phyloP scores from a whole-genome alignment of 2,329 filamentous ascomycete species.

The Aspergillus transmontanensis region DNA sequence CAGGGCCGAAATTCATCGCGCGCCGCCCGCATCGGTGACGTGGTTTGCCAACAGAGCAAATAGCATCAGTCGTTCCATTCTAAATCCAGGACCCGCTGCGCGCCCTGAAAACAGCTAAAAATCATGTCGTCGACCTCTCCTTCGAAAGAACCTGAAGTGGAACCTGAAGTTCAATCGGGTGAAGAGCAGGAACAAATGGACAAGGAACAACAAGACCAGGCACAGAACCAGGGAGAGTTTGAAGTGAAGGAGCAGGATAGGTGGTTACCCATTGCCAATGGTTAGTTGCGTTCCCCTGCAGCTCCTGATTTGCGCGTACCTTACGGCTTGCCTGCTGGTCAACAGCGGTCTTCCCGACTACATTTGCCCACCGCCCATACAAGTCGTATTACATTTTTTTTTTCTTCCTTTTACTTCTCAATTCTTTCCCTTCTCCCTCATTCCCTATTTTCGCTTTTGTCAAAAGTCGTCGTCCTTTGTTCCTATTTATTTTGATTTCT shows the following conservation, averaged over 20 bases:
- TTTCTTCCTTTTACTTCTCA: slow-evolving; percentile 15
- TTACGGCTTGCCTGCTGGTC: slow-evolving; percentile 36
- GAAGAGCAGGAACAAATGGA: slow-evolving; percentile 92
- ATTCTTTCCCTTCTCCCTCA: neutral
- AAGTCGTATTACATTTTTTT: slow-evolving; percentile 4
- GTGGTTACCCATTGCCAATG: slow-evolving; percentile 99
- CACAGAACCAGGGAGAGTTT: slow-evolving; percentile 81
- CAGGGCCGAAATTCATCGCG: slow-evolving; percentile 26
- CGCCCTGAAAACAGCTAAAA: slow-evolving; percentile 58
- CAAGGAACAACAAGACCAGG: slow-evolving; percentile 66
- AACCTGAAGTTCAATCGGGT: slow-evolving; percentile 90
- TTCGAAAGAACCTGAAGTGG: slow-evolving; percentile 84
- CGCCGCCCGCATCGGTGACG: slow-evolving; percentile 44
- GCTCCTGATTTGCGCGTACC: slow-evolving; percentile 57
- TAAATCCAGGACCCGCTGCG: slow-evolving; percentile 39
- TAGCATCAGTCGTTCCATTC: slow-evolving; percentile 35
- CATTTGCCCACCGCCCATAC: slow-evolving; percentile 31
- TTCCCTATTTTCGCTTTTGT: neutral
- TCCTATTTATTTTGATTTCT: neutral
- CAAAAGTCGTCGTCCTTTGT: neutral
- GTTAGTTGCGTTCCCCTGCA: slow-evolving; percentile 67
- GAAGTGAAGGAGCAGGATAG: slow-evolving; percentile 99
- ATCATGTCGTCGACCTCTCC: slow-evolving; percentile 95
- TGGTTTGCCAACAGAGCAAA: slow-evolving; percentile 48
- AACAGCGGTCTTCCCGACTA: slow-evolving; percentile 33